Evolutionary conservation across 2,329 filamentous ascomycete genomes (phyloP).

Genomic region (Ramularia endophylla): DNA sequence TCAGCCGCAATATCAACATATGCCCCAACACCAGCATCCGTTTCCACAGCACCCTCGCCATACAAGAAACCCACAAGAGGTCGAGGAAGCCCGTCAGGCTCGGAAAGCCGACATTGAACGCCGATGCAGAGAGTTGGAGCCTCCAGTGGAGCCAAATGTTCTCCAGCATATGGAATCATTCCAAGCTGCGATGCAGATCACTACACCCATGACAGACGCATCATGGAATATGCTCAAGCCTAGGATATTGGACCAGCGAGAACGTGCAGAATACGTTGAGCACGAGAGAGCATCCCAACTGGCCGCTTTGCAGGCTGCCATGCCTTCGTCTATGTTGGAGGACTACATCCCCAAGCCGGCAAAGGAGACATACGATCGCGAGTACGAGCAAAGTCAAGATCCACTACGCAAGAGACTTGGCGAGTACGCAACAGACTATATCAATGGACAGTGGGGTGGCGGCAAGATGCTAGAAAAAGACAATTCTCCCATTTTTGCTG

Average conservation of each 20-base stretch:
- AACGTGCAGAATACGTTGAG: constrained; percentile 56
- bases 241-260: constrained; percentile 59
- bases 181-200: constrained; percentile 65
- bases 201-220: constrained; percentile 59
- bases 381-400: constrained; percentile 66
- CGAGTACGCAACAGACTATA: constrained; percentile 63
- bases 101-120: constrained; percentile 66
- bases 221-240: constrained; percentile 66
- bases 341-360: constrained; percentile 46
- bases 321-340: constrained; percentile 42
- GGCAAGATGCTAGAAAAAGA: constrained; percentile 59
- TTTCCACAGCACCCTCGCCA: constrained; percentile 20
- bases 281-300: constrained; percentile 38
- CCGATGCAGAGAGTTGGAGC: constrained; percentile 57
- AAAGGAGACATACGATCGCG: constrained; percentile 57
- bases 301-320: constrained; percentile 39
- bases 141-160: constrained; percentile 57
- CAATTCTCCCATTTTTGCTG: constrained; percentile 62
- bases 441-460: constrained; percentile 58
- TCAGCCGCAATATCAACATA: constrained; percentile 2
- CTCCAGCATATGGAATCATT: constrained; percentile 68
- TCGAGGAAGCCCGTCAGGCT: constrained; percentile 57
- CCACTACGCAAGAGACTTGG: constrained; percentile 61
- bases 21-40: constrained; percentile 17
- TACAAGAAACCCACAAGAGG: constrained; percentile 56